Conservation (phyloP, 805 yeast genomes). For the Candida germanica region DNA sequence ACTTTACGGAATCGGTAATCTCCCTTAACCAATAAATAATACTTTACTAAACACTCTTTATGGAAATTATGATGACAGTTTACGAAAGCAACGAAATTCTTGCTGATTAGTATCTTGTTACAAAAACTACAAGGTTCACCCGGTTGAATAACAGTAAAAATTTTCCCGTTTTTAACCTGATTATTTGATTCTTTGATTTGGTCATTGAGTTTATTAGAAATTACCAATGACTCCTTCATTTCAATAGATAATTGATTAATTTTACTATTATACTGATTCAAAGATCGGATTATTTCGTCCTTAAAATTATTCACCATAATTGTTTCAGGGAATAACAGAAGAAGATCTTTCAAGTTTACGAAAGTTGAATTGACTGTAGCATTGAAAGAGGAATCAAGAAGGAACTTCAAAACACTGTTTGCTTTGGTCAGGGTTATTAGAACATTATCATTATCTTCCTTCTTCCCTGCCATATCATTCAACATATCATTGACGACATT, state of each 20-base stretch:
- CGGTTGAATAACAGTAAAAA: conserved; percentile 70
- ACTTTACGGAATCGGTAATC: conserved; percentile 66
- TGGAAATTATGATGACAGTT: conserved; percentile 86
- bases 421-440: conserved; percentile 6
- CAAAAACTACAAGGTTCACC: conserved; percentile 82
- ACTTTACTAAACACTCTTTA: conserved; percentile 75
- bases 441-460: background rate
- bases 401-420: conserved; percentile 22
- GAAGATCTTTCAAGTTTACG: conserved; percentile 71
- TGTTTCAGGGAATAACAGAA: conserved; percentile 83
- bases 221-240: conserved; percentile 68
- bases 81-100: conserved; percentile 79
- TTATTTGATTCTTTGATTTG: conserved; percentile 51
- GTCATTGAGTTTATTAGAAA: conserved; percentile 53
- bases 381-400: conserved; percentile 28
- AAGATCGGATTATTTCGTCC: conserved; percentile 75
- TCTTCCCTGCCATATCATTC: conserved; percentile 1
- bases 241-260: conserved; percentile 67
- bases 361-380: conserved; percentile 23
- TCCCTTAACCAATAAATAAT: conserved; percentile 53
- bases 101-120: conserved; percentile 58
- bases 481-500: conserved; percentile 3
- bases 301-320: conserved; percentile 79
- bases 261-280: conserved; percentile 66
- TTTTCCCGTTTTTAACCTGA: conserved; percentile 27